Evolutionary conservation across 345 rosid species (phyloP), one percentile per base, ranked within the genome.

Genomic region (Orychophragmus violaceus): DNA sequence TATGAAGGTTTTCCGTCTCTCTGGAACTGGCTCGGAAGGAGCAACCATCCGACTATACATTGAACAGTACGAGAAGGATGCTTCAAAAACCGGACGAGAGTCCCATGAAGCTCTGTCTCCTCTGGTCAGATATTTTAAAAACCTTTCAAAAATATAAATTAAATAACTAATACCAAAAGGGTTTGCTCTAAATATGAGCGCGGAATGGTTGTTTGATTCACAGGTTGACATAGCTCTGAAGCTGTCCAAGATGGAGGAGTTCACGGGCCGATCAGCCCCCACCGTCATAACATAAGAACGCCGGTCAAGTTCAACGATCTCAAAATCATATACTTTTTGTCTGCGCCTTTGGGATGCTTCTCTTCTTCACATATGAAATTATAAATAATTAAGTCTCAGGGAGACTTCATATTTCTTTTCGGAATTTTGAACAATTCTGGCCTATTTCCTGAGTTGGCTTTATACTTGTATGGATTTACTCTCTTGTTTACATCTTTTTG

Each of bases 11-110:
- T 95, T 91, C 91, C 96, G 98, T 56, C 91, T 91, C 39, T 95
- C 98, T 0, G 99, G 99, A 77, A 91, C 98, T 8, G 99, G 99
- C 36, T 95, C 99, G 32, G 98, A 83, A 80, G 99, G 99, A 68
- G 99, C 96, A 68, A 91, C 99, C 4, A 89, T 95, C 83, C 78
- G 97, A 9, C 94, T 95, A 24, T 95, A 95, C 79, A 89, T 95
- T 27, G 99, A 95, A 78, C 98, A 91, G 69, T 95, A 91, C 19
- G 96, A 91, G 82, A 91, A 91, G 80, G 94, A 95, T 82, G 68
- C 97, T 49, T 84, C 90, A 13, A 89, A 91, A 79, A 91, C 35
- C 8, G 96, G 97, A 18, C 81, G 99, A 77, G 96, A 86, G 28
- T 89, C 99, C 18, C 84, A 82, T 50, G 99, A 85, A 51, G 97